These are phyloP conservation scores for Pseudozyma hubeiensis DNA, from an alignment of 1,284 basidiomycete species.

Conservation along the genomic window DNA sequence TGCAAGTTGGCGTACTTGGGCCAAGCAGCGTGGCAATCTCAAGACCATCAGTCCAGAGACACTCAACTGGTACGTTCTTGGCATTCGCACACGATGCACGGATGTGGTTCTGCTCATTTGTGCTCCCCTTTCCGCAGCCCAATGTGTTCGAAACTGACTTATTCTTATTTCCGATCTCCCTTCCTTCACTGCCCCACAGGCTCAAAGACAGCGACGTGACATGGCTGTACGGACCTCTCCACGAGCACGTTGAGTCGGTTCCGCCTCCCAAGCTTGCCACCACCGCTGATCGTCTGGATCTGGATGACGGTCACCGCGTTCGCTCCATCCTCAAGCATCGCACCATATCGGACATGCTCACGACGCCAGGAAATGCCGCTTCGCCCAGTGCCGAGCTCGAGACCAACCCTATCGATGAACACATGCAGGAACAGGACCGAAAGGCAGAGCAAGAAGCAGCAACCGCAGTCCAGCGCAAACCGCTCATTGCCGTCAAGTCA, in stretches of 20 bases:
- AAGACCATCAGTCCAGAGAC: slow-evolving; percentile 96
- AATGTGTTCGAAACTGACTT: too few relatives aligned
- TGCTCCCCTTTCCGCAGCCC: too few relatives aligned
- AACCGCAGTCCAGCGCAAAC: slow-evolving; percentile 13
- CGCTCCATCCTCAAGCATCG: slow-evolving; percentile 98
- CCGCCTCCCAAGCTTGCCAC: slow-evolving; percentile 72
- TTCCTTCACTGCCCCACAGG: slow-evolving; percentile 73
- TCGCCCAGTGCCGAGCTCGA: slow-evolving; percentile 73
- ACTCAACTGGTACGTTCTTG: slow-evolving; percentile 87
- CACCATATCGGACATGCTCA: slow-evolving; percentile 88
- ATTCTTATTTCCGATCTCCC: not conserved
- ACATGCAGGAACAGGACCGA: slow-evolving; percentile 56
- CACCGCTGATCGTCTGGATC: slow-evolving; percentile 72
- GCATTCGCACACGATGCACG: not conserved
- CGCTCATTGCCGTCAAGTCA: slow-evolving; percentile 54
- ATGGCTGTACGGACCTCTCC: slow-evolving; percentile 97
- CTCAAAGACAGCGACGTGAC: slow-evolving; percentile 99
- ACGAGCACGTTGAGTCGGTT: slow-evolving; percentile 75
- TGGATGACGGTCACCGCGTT: slow-evolving; percentile 68
- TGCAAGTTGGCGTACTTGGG: slow-evolving; percentile 98
- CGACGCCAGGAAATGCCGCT: slow-evolving; percentile 69
- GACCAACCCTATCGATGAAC: slow-evolving; percentile 40
- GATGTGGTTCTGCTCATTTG: too few relatives aligned
- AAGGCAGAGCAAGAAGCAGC: slow-evolving; percentile 22
- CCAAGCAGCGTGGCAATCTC: slow-evolving; percentile 96